Percentiles rank a stretch among this genome's conserved stretches.
These are phyloP conservation scores for Pittosporum tobira DNA, from an alignment of 129 eudicot genomes.

Conservation along the genomic window DNA sequence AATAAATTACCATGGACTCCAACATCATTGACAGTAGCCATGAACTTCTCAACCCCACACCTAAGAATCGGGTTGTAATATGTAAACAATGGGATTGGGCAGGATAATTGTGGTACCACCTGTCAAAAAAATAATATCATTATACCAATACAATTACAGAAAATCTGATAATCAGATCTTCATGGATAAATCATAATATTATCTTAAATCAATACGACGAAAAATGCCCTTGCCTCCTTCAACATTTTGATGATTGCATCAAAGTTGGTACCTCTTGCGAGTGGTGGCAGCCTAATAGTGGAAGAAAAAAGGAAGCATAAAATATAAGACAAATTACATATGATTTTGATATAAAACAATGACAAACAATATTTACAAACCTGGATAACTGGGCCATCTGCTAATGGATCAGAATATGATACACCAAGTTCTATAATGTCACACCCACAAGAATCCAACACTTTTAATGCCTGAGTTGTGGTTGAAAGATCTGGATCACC, in stretches of 20 bases:
- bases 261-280: conserved; percentile 70
- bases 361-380: conserved; percentile 17
- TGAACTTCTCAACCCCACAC: conserved; percentile 82
- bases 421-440: conserved; percentile 91
- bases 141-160: not conserved
- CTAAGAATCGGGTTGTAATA: conserved; percentile 93
- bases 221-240: conserved; percentile 41
- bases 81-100: conserved; percentile 88
- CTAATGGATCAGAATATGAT: conserved; percentile 92
- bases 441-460: conserved; percentile 78
- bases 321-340: not conserved
- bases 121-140: conserved; percentile 16
- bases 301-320: not conserved
- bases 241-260: conserved; percentile 67
- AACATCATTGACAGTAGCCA: conserved; percentile 68
- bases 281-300: conserved; percentile 72
- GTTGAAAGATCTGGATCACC: conserved; percentile 91
- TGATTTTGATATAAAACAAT: not conserved
- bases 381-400: conserved; percentile 99
- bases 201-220: too few relatives aligned
- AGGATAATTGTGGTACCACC: conserved; percentile 80
- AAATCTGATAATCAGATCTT: not conserved
- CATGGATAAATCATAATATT: too few relatives aligned
- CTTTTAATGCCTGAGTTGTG: conserved; percentile 79
- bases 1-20: conserved; percentile 68